phyloP scores from a whole-genome alignment of 2,329 filamentous ascomycete genomes.

The Tolypocladium tundrense region DNA sequence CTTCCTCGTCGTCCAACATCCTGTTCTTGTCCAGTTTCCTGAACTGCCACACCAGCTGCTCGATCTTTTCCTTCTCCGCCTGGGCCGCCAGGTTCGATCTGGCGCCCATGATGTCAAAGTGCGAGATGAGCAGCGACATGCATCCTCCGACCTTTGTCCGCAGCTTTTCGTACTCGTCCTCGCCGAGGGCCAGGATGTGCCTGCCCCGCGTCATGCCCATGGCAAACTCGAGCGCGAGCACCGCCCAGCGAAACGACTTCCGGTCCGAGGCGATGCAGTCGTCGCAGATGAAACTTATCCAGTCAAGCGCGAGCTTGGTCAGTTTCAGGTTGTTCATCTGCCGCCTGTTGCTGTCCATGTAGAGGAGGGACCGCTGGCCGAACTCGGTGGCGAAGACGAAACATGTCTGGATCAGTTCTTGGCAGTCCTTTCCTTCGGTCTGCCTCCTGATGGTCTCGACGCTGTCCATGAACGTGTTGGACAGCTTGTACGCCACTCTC shows the following conservation, averaged over 20 bases:
- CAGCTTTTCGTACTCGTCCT: constrained; percentile 75
- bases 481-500: constrained; percentile 90
- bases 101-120: constrained; percentile 98
- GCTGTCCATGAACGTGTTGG: constrained; percentile 97
- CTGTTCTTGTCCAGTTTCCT: constrained; percentile 68
- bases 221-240: constrained; percentile 87
- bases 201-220: constrained; percentile 95
- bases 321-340: constrained; percentile 97
- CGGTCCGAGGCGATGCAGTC: constrained; percentile 90
- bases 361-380: constrained; percentile 83
- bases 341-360: constrained; percentile 90
- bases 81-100: constrained; percentile 87
- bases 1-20: constrained; percentile 74
- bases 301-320: constrained; percentile 86
- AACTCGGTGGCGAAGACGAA: constrained; percentile 99
- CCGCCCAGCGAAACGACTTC: constrained; percentile 95
- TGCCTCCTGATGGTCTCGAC: constrained; percentile 88
- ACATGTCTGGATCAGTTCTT: constrained; percentile 94
- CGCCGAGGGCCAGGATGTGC: constrained; percentile 83
- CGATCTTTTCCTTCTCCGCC: constrained; percentile 80
- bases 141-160: constrained; percentile 88
- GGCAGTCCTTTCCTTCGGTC: constrained; percentile 73
- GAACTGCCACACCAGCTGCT: constrained; percentile 67
- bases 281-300: constrained; percentile 96
- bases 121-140: constrained; percentile 94